Conservation (phyloP, 2,329 filamentous ascomycete species). For the Incumbomyces lentus region DNA sequence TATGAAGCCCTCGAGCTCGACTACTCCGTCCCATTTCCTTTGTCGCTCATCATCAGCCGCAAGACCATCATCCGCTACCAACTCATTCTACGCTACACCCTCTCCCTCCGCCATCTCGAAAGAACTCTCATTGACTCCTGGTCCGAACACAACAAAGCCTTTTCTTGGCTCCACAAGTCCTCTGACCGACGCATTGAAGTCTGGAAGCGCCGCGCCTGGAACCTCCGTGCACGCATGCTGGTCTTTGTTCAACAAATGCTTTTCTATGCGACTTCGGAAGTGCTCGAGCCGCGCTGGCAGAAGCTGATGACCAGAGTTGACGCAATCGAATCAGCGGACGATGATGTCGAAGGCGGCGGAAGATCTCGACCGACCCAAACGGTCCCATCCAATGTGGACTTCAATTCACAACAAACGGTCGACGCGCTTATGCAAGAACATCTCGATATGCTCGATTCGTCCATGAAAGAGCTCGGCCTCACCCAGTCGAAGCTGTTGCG, state of each 20-base stretch:
- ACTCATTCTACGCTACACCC: conserved; percentile 83
- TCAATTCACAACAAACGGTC: conserved; percentile 49
- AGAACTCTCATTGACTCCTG: conserved; percentile 76
- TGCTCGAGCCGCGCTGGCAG: conserved; percentile 96
- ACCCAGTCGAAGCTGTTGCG: conserved; percentile 90
- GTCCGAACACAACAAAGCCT: conserved; percentile 75
- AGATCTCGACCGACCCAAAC: conserved; percentile 10
- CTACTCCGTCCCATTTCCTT: conserved; percentile 86
- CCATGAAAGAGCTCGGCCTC: conserved; percentile 96
- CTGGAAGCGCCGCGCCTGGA: conserved; percentile 91
- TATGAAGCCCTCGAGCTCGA: conserved; percentile 91
- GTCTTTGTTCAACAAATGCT: conserved; percentile 94
- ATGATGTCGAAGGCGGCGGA: conserved; percentile 4
- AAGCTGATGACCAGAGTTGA: conserved; percentile 80
- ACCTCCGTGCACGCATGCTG: conserved; percentile 82
- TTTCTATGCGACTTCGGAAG: conserved; percentile 94
- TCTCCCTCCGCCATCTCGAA: conserved; percentile 83
- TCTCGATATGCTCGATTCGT: conserved; percentile 95
- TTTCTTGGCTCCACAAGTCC: conserved; percentile 73
- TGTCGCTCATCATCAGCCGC: conserved; percentile 88
- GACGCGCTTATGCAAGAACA: conserved; percentile 99
- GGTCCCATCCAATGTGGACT: conserved; percentile 40
- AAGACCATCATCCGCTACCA: conserved; percentile 98
- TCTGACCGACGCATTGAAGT: conserved; percentile 64
- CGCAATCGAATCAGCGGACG: conserved; percentile 35